Evolutionary conservation across 2,329 filamentous ascomycete genomes (phyloP).

Genomic region (Madurella mycetomatis): DNA sequence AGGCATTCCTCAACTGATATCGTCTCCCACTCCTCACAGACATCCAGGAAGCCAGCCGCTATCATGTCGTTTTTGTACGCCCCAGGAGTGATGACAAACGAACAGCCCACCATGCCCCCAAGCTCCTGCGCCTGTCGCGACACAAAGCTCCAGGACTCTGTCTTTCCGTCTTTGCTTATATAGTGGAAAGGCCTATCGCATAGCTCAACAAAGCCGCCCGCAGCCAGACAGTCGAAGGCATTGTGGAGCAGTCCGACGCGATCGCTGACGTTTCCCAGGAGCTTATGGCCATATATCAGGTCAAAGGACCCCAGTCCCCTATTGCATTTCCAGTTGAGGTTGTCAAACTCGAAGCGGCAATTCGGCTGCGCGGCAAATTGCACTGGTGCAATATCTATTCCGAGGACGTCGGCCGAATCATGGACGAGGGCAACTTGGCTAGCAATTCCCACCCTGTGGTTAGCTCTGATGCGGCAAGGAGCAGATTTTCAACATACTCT

Average conservation of each 20-base stretch:
- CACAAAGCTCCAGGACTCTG: not conserved
- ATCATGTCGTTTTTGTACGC: not conserved
- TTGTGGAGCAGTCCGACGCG: not conserved
- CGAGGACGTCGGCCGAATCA: not conserved
- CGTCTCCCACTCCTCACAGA: not conserved
- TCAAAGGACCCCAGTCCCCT: not conserved
- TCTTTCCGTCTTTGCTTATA: not conserved
- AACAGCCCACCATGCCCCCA: not conserved
- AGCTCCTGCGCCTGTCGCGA: not conserved
- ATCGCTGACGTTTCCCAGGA: not conserved
- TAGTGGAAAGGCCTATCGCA: not conserved
- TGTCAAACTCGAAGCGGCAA: not conserved
- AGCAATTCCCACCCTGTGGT: not conserved
- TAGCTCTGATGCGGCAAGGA: not conserved
- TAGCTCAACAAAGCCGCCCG: not conserved
- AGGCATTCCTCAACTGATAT: not conserved
- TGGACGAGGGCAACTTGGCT: not conserved
- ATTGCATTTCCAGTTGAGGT: not conserved
- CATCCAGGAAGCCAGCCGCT: not conserved
- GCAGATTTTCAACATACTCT: not conserved
- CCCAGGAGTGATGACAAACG: not conserved
- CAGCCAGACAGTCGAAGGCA: not conserved
- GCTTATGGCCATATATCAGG: not conserved
- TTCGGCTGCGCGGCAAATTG: not conserved
- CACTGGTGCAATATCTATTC: not conserved